A percentile compares a stretch with the other conserved stretches of the same genome.
Conservation (phyloP, 2,329 filamentous ascomycete species). For the Penicillium brasilianum region DNA sequence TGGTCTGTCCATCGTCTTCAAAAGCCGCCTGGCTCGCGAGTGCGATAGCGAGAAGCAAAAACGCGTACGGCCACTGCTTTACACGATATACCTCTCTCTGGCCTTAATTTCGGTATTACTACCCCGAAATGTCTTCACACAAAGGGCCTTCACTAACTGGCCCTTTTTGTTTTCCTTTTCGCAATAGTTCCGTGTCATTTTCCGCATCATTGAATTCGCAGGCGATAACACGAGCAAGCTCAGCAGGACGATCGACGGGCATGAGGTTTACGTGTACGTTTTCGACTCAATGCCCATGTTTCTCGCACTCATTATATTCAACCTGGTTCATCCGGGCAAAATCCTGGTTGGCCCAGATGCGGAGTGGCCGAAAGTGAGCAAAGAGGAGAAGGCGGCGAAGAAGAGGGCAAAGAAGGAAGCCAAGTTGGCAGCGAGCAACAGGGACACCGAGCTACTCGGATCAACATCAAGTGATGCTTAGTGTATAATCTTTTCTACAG, state of each 20-base stretch:
- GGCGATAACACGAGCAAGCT: constrained; percentile 9
- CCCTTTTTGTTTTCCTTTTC: not conserved
- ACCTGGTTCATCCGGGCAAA: not conserved
- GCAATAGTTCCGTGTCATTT: not conserved
- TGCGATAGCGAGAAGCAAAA: not conserved
- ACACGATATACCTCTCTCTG: constrained; percentile 2
- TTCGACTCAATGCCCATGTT: constrained; percentile 12
- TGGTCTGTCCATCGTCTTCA: not conserved
- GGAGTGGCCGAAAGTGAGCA: not conserved
- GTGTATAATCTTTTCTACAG: not conserved
- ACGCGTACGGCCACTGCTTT: not conserved
- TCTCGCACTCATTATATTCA: constrained; percentile 1
- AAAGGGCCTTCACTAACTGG: not conserved
- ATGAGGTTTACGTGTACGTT: constrained; percentile 8
- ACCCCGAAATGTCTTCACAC: not conserved
- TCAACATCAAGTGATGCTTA: not conserved
- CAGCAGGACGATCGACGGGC: constrained; percentile 4
- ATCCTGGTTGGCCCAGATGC: not conserved
- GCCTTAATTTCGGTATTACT: not conserved
- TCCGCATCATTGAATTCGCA: constrained; percentile 10
- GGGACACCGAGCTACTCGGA: not conserved
- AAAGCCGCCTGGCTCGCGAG: not conserved
- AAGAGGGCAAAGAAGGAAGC: constrained; percentile 1
- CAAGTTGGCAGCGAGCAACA: not conserved
- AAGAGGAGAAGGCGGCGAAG: not conserved